phyloP scores from a whole-genome alignment of 179 eudicot genomes.

The Amaranthus tricolor region DNA sequence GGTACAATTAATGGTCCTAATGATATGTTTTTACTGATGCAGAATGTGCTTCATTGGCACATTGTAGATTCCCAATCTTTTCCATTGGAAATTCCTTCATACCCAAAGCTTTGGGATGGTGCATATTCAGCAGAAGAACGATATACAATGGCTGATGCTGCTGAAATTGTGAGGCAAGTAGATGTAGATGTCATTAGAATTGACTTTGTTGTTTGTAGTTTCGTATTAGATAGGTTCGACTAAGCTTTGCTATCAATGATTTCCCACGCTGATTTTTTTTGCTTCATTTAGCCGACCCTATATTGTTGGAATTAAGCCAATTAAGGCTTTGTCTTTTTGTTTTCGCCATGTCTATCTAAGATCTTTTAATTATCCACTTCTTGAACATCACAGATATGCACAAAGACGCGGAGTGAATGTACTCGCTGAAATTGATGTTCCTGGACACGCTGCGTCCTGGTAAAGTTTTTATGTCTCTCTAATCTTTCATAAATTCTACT shows the following conservation, averaged over 20 bases:
- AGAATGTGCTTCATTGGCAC: conserved; percentile 99
- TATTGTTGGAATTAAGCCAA: no score
- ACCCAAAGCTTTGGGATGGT: conserved; percentile 82
- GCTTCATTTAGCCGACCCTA: no score
- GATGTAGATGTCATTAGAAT: conserved; percentile 7
- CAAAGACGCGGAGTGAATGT: conserved; percentile 78
- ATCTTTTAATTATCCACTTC: conserved; percentile 10
- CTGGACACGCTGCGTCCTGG: conserved; percentile 98
- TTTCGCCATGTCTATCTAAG: neutral
- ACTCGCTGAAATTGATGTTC: conserved; percentile 90
- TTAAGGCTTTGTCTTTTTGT: no score
- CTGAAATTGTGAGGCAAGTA: conserved; percentile 78
- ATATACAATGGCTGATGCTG: conserved; percentile 79
- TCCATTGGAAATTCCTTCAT: conserved; percentile 92
- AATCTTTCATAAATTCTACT: neutral
- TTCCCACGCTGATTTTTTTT: no score
- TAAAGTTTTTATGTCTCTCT: conserved; percentile 28
- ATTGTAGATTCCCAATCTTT: conserved; percentile 89
- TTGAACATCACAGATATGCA: conserved; percentile 64
- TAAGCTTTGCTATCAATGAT: no score
- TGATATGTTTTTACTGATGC: conserved; percentile 20
- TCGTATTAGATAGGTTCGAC: no score
- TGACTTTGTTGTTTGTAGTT: neutral
- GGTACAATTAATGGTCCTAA: neutral
- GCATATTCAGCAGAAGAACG: conserved; percentile 74